Evolutionary conservation across 768 basidiomycete genomes (phyloP).

Genomic region (Porpolomopsis calyptriformis): DNA sequence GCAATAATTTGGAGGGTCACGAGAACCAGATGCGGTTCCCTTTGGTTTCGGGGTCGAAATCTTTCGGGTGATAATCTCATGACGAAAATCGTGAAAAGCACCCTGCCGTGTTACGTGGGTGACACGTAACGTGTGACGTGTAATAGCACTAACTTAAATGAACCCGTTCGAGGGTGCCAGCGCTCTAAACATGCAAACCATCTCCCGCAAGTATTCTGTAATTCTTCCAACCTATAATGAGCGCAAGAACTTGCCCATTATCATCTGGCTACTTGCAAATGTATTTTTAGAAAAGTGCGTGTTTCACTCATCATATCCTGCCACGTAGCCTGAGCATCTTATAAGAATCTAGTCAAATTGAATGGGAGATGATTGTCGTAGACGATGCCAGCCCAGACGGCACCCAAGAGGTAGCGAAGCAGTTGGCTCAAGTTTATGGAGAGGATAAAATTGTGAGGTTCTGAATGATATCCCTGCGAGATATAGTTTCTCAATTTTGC

Average conservation of each 20-base stretch:
- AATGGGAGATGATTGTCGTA: conserved; percentile 85
- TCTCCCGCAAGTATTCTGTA: conserved; percentile 81
- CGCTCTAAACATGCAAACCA: conserved; percentile 57
- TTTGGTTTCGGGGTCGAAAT: too few relatives aligned
- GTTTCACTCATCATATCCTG: background rate
- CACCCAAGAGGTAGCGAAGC: conserved; percentile 77
- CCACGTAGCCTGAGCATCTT: background rate
- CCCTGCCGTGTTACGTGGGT: too few relatives aligned
- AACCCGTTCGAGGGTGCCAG: conserved; percentile 53
- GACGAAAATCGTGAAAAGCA: too few relatives aligned
- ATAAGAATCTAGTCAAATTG: conserved; percentile 41
- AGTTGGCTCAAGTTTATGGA: conserved; percentile 72
- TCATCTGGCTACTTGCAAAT: conserved; percentile 74
- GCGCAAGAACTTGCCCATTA: conserved; percentile 82
- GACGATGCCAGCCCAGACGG: conserved; percentile 92
- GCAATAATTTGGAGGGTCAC: too few relatives aligned
- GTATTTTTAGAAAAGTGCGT: conserved; percentile 70
- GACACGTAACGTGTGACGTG: too few relatives aligned
- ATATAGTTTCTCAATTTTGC: background rate
- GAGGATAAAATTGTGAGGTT: conserved; percentile 64
- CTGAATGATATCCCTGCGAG: background rate
- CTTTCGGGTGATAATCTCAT: too few relatives aligned
- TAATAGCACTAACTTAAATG: too few relatives aligned
- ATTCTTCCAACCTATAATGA: conserved; percentile 94
- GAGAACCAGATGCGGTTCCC: too few relatives aligned